Evolutionary conservation across 140 eudicot genomes (phyloP).

Genomic region (Oenanthe javanica): DNA sequence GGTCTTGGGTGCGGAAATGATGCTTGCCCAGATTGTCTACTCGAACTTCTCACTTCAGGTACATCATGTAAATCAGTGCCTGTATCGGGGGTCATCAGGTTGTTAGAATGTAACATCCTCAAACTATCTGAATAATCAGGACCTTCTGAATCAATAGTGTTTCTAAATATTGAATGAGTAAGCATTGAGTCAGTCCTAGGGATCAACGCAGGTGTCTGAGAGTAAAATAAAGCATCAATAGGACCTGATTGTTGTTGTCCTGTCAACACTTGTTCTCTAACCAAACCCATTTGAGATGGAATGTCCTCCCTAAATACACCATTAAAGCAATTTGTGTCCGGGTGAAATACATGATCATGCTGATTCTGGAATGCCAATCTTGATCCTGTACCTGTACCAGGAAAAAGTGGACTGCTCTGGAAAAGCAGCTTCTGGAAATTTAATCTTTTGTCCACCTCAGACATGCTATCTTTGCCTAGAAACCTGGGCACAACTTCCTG

Average conservation of each 20-base stretch:
- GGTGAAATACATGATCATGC: conserved; percentile 18
- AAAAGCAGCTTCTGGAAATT: conserved; percentile 21
- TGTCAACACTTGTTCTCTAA: conserved; percentile 11
- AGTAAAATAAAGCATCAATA: conserved; percentile 8
- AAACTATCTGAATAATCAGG: conserved; percentile 3
- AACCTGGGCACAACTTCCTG: background rate
- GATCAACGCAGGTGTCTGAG: conserved; percentile 18
- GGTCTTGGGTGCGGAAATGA: background rate
- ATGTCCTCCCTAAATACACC: conserved; percentile 17
- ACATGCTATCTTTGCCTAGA: background rate
- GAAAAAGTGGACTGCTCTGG: conserved; percentile 8
- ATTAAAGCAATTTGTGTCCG: conserved; percentile 39
- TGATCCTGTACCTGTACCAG: conserved; percentile 22
- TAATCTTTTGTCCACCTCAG: conserved; percentile 29
- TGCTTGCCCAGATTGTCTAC: background rate
- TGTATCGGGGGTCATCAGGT: background rate
- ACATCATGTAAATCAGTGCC: background rate
- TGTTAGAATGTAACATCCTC: background rate
- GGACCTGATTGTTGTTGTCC: conserved; percentile 26
- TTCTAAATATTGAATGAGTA: conserved; percentile 1
- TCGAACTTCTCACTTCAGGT: background rate
- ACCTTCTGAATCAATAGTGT: conserved; percentile 8
- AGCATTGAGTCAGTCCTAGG: background rate
- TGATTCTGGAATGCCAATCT: conserved; percentile 16
- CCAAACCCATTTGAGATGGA: conserved; percentile 26